Percentiles rank a stretch among this genome's conserved stretches.
These are phyloP conservation scores for Skeletonema marinoi DNA, from an alignment of 108 stramenopile genomes.

Conservation along the genomic window DNA sequence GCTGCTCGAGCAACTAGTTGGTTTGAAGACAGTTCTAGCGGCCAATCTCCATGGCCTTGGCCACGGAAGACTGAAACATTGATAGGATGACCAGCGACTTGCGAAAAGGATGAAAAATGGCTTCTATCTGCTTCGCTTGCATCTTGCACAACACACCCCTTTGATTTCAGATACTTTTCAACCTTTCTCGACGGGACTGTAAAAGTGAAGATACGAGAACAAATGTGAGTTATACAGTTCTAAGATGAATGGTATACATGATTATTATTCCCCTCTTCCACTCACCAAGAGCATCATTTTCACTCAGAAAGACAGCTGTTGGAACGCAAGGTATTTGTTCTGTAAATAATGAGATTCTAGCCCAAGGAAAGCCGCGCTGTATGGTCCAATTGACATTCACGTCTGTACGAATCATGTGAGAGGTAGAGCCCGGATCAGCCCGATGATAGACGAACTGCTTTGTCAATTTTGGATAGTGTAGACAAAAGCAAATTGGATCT, in stretches of 20 bases:
- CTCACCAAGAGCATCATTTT: slow-evolving; percentile 63
- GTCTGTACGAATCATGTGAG: slow-evolving; percentile 82
- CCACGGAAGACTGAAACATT: slow-evolving; percentile 68
- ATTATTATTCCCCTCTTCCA: background rate
- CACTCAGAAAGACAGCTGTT: slow-evolving; percentile 73
- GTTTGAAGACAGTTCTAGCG: slow-evolving; percentile 24
- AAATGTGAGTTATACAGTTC: no score
- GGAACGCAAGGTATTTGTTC: slow-evolving; percentile 78
- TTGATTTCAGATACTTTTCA: slow-evolving; percentile 62
- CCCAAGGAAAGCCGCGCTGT: slow-evolving; percentile 86
- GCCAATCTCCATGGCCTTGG: slow-evolving; percentile 67
- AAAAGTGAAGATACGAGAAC: no score
- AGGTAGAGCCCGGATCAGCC: slow-evolving; percentile 76
- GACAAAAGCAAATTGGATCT: slow-evolving; percentile 89
- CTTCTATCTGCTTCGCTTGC: slow-evolving; percentile 35
- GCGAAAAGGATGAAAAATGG: slow-evolving; percentile 45
- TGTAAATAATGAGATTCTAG: slow-evolving; percentile 74
- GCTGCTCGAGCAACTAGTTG: slow-evolving; percentile 38
- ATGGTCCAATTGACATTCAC: slow-evolving; percentile 85
- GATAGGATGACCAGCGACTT: slow-evolving; percentile 42
- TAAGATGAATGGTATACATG: no score
- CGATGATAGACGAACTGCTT: slow-evolving; percentile 81
- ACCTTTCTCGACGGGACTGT: slow-evolving; percentile 69
- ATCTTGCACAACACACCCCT: slow-evolving; percentile 60
- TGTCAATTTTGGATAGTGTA: slow-evolving; percentile 74